These are phyloP conservation scores for Tuber magnatum DNA, from an alignment of 495 filamentous ascomycete genomes.

Conservation along the genomic window DNA sequence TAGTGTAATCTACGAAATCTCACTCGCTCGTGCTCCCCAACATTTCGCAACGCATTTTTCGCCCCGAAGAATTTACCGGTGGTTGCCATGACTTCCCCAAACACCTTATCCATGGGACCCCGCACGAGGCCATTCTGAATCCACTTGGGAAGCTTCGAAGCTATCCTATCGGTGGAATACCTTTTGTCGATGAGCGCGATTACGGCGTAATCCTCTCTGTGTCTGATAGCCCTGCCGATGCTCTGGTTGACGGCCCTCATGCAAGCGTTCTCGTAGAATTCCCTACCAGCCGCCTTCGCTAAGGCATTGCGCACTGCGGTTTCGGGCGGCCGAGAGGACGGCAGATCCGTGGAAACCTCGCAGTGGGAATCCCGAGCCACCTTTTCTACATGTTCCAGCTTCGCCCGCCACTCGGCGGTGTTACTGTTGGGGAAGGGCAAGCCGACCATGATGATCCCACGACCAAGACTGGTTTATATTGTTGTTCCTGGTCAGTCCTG, in stretches of 20 bases:
- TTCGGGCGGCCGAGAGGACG: slow-evolving; percentile 11
- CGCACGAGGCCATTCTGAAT: slow-evolving; percentile 59
- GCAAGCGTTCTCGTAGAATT: slow-evolving; percentile 91
- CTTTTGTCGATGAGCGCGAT: slow-evolving; percentile 78
- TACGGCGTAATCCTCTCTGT: slow-evolving; percentile 78
- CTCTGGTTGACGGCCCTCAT: slow-evolving; percentile 97
- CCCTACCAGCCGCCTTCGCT: slow-evolving; percentile 62
- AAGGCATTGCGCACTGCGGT: slow-evolving; percentile 9
- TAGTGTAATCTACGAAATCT: neutral
- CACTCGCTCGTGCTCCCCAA: neutral
- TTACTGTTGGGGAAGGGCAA: slow-evolving; percentile 88
- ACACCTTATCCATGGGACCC: slow-evolving; percentile 46
- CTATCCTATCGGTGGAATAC: slow-evolving; percentile 62
- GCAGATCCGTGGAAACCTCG: slow-evolving; percentile 3
- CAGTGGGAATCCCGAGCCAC: slow-evolving; percentile 45
- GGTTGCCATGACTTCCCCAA: slow-evolving; percentile 51
- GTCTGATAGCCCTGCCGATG: slow-evolving; percentile 85
- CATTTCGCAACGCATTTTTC: slow-evolving; percentile 39
- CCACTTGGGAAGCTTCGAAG: slow-evolving; percentile 78
- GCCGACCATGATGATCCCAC: slow-evolving; percentile 81
- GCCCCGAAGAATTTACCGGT: slow-evolving; percentile 53
- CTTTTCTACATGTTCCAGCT: slow-evolving; percentile 76
- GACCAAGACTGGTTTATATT: slow-evolving; percentile 53
- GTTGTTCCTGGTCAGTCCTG: neutral
- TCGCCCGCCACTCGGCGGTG: slow-evolving; percentile 85